Base-by-base conservation (phyloP, 768 basidiomycete species). In the Auriscalpium orientale region DNA sequence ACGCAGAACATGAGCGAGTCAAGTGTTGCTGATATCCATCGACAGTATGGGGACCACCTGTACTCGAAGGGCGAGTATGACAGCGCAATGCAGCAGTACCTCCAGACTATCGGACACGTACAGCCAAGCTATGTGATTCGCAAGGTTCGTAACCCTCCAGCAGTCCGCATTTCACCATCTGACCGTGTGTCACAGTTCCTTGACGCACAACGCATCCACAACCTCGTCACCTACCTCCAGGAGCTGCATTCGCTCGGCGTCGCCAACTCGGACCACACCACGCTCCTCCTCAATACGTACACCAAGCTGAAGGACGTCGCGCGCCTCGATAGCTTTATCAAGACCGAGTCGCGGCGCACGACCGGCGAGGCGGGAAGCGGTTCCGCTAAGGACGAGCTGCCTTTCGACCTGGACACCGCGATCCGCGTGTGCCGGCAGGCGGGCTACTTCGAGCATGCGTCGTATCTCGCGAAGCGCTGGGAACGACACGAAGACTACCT, bases 391-490 rank as follows among this genome's bases (percentile, higher is more conserved):
- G 74, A 77, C 35, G 93, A 95, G 66, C 79, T 95, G 4, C 97
- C 95, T 0, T 99, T 98, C 67, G 97, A 98, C 67, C 79, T 99
- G 45, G 93, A 95, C 58, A 99, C 97, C 0, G 97, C 94, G 0
- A 98, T 99, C 53, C 82, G 93, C 3, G 95, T 98, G 33, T 98
- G 95, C 65, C 80, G 97, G 28, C 95, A 98, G 69, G 95, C 94
- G 1, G 92, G 93, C 0, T 98, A 95, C 69, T 97, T 91, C 64
- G 87, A 94, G 55, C 95, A 98, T 66, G 95, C 95, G 1, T 83
- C 85, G 1, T 98, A 95, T 67, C 79, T 99, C 15, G 95, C 97
- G 18, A 85, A 84, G 72, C 91, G 91, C 66, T 98, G 93, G 69
- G 84, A 87, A 34, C 73, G 89, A 20, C 93, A 98, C 62, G 92